Conservation (phyloP, 106 monocot species). For the Apostasia ramifera region DNA sequence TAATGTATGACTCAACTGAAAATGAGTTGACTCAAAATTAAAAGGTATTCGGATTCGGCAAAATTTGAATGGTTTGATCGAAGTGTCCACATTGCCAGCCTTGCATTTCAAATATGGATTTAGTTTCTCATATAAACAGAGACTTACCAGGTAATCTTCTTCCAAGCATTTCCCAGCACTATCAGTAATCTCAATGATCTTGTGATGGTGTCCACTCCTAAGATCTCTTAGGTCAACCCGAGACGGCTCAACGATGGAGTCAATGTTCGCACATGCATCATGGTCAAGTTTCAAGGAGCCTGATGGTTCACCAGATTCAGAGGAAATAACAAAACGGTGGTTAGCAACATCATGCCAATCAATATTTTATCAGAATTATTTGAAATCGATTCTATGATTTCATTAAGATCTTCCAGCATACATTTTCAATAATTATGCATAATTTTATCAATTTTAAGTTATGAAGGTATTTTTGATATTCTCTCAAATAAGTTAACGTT, state of each 20-base stretch:
- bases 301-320: slow-evolving; percentile 15
- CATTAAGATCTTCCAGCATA: no score
- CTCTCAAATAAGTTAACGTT: no score
- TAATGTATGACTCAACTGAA: no score
- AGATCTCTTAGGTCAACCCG: slow-evolving; percentile 45
- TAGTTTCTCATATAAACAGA: background rate
- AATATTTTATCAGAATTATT: no score
- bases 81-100: background rate
- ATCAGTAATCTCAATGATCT: slow-evolving; percentile 61
- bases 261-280: slow-evolving; percentile 56
- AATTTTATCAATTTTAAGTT: no score
- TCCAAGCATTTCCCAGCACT: slow-evolving; percentile 67
- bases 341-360: no score
- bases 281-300: slow-evolving; percentile 83
- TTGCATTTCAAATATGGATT: background rate
- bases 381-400: no score
- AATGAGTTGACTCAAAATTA: no score
- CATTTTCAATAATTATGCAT: no score
- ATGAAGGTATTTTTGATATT: no score
- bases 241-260: slow-evolving; percentile 42
- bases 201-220: slow-evolving; percentile 61
- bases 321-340: background rate
- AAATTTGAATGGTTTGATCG: no score
- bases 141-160: slow-evolving; percentile 79
- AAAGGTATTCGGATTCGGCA: no score